phyloP scores from a whole-genome alignment of 768 basidiomycete genomes.

The Trametes maxima region DNA sequence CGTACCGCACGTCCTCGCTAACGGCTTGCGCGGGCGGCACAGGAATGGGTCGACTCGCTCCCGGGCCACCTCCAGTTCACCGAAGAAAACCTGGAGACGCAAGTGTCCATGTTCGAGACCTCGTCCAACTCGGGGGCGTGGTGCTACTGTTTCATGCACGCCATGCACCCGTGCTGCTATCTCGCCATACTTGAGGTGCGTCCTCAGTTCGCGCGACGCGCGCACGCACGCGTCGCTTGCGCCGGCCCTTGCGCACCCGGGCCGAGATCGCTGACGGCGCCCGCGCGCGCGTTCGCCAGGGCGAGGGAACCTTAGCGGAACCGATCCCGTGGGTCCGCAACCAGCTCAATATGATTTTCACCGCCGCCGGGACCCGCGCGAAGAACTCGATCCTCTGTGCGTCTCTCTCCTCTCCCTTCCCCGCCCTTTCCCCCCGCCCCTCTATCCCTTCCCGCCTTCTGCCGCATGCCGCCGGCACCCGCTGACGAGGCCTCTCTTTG shows the following conservation, averaged over 20 bases:
- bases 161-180: constrained; percentile 67
- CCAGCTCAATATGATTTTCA: constrained; percentile 43
- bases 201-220: constrained; percentile 16
- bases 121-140: constrained; percentile 78
- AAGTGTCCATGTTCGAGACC: constrained; percentile 79
- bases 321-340: constrained; percentile 40
- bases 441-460: constrained; percentile 37
- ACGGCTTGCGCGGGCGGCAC: background rate
- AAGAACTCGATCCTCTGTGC: constrained; percentile 49
- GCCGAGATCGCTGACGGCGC: constrained; percentile 5
- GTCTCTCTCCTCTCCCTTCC: constrained; percentile 14
- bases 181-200: constrained; percentile 67
- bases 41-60: constrained; percentile 71
- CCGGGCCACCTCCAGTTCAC: constrained; percentile 73
- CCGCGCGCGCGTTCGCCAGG: constrained; percentile 12
- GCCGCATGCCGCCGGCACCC: background rate
- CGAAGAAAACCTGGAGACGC: constrained; percentile 66
- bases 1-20: background rate
- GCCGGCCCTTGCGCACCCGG: background rate
- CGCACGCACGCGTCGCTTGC: background rate
- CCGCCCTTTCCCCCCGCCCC: background rate
- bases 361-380: constrained; percentile 43
- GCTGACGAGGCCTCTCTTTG: constrained; percentile 6
- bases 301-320: constrained; percentile 25
- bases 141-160: constrained; percentile 79